Evolutionary conservation across 495 filamentous ascomycete species (phyloP).

Genomic region (Xylaria palmicola): DNA sequence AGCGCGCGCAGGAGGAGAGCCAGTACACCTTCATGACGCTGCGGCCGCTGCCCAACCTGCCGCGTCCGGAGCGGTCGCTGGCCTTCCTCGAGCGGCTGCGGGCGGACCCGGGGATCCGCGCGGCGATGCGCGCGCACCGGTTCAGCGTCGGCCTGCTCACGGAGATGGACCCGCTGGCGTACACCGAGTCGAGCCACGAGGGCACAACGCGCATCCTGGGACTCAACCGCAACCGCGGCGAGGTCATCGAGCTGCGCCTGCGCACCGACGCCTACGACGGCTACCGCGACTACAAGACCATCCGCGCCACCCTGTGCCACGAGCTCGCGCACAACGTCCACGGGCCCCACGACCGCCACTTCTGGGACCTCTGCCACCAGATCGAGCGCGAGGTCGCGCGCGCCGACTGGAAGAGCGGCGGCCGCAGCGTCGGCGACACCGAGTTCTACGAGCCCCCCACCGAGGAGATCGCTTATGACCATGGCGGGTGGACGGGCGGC

Average conservation of each 20-base stretch:
- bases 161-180: constrained; percentile 87
- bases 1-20: constrained; percentile 46
- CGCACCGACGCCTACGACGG: constrained; percentile 93
- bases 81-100: constrained; percentile 75
- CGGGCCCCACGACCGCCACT: constrained; percentile 75
- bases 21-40: constrained; percentile 81
- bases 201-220: constrained; percentile 72
- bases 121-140: constrained; percentile 76
- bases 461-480: constrained; percentile 64
- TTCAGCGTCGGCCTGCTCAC: constrained; percentile 87
- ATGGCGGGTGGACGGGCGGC: constrained; percentile 84
- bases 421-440: constrained; percentile 59
- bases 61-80: constrained; percentile 63
- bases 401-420: constrained; percentile 72
- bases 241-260: constrained; percentile 87
- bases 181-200: constrained; percentile 69
- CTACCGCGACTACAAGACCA: constrained; percentile 85
- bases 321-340: constrained; percentile 92
- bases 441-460: constrained; percentile 64
- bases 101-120: constrained; percentile 80
- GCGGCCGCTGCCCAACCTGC: constrained; percentile 75
- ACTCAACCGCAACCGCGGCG: constrained; percentile 81
- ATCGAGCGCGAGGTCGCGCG: constrained; percentile 84
- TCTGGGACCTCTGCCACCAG: constrained; percentile 82
- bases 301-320: constrained; percentile 89